phyloP scores from a whole-genome alignment of 2,329 filamentous ascomycete species.

The Cercospora sojina region DNA sequence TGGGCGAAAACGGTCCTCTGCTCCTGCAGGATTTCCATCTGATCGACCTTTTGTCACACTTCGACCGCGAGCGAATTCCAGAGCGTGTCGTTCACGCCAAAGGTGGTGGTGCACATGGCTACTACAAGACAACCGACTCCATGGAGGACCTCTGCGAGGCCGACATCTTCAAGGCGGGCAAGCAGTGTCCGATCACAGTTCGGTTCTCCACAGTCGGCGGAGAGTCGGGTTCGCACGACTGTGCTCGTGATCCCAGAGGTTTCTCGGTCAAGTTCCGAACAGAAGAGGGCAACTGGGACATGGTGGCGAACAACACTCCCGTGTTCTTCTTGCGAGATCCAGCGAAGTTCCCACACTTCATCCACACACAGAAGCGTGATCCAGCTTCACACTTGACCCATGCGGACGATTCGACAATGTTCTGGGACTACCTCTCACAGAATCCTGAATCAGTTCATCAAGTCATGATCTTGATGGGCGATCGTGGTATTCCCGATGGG shows the following conservation, averaged over 20 bases:
- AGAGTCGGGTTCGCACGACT: conserved; percentile 69
- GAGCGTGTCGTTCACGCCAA: conserved; percentile 54
- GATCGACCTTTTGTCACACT: conserved; percentile 52
- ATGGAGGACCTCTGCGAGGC: conserved; percentile 49
- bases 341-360: conserved; percentile 70
- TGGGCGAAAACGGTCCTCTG: conserved; percentile 58
- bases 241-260: conserved; percentile 69
- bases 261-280: conserved; percentile 74
- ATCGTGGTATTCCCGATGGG: conserved; percentile 56
- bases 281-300: conserved; percentile 71
- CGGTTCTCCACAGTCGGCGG: conserved; percentile 76
- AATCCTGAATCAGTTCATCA: conserved; percentile 57
- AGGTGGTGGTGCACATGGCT: conserved; percentile 51
- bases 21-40: conserved; percentile 56
- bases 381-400: conserved; percentile 68
- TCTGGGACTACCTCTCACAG: conserved; percentile 62
- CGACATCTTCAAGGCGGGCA: conserved; percentile 59
- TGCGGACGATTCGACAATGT: conserved; percentile 63
- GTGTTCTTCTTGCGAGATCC: conserved; percentile 75
- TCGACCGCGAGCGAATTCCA: conserved; percentile 52
- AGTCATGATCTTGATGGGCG: conserved; percentile 56
- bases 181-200: conserved; percentile 65
- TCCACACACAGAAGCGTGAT: conserved; percentile 73
- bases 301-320: conserved; percentile 71
- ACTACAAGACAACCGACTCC: conserved; percentile 49